These are phyloP conservation scores for Magnolia sinica DNA, from an alignment of 164 flowering plant genomes.

Conservation along the genomic window DNA sequence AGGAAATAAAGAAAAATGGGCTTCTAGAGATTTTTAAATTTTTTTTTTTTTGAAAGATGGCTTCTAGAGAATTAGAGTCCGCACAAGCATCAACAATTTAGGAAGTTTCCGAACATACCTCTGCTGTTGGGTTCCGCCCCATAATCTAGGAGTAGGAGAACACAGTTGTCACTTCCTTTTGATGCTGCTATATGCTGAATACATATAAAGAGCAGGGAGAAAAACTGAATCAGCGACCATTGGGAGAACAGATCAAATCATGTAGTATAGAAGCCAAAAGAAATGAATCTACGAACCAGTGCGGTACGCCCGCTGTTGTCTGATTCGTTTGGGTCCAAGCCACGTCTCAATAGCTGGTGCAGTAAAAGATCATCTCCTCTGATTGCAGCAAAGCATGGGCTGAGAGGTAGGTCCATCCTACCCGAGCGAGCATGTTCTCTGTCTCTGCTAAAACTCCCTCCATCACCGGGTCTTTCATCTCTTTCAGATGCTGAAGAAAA, in stretches of 20 bases:
- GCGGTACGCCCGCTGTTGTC: slow-evolving; percentile 78
- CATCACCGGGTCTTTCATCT: slow-evolving; percentile 68
- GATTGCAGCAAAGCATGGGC: slow-evolving; percentile 70
- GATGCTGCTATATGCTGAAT: slow-evolving; percentile 82
- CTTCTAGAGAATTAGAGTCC: not conserved
- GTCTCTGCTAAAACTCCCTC: slow-evolving; percentile 68
- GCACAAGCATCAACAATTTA: not conserved
- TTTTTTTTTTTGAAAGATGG: not conserved
- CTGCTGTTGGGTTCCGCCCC: slow-evolving; percentile 77
- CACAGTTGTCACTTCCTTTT: slow-evolving; percentile 74
- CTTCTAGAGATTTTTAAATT: not conserved
- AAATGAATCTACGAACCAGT: slow-evolving; percentile 40
- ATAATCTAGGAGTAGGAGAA: slow-evolving; percentile 63
- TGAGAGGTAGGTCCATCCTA: slow-evolving; percentile 85
- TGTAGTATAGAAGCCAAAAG: not conserved
- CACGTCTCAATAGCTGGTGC: slow-evolving; percentile 64
- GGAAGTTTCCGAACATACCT: slow-evolving; percentile 45
- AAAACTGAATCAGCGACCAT: not conserved
- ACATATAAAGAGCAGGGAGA: slow-evolving; percentile 10
- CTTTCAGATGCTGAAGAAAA: slow-evolving; percentile 69
- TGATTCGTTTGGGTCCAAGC: slow-evolving; percentile 82
- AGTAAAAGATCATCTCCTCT: slow-evolving; percentile 75
- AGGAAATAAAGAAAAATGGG: not conserved
- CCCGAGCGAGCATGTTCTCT: slow-evolving; percentile 89
- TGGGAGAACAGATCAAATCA: not conserved